Evolutionary conservation across 2,329 filamentous ascomycete species (phyloP).

Genomic region (Pseudogymnoascus sp.): DNA sequence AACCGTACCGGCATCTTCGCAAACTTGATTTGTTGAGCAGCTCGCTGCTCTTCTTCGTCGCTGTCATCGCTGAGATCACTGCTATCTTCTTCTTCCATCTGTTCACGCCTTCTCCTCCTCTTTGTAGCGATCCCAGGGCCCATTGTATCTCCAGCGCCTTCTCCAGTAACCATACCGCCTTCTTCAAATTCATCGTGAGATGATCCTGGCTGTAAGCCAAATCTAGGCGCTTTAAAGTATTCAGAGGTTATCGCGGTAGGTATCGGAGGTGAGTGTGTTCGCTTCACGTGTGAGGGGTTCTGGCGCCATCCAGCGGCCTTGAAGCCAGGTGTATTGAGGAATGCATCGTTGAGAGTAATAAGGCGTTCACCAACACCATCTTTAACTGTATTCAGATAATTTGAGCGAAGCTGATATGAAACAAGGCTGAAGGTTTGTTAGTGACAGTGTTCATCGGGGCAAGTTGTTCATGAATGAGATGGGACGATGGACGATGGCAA

Average conservation of each 20-base stretch:
- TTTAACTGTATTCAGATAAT: conserved; percentile 71
- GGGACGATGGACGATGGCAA: not conserved
- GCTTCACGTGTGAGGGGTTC: conserved; percentile 67
- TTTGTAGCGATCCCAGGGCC: conserved; percentile 60
- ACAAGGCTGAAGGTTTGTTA: conserved; percentile 51
- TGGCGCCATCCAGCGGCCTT: conserved; percentile 74
- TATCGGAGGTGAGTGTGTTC: conserved; percentile 79
- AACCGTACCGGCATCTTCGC: conserved; percentile 86
- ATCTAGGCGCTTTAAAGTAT: conserved; percentile 68
- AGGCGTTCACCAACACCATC: conserved; percentile 80
- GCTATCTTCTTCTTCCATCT: conserved; percentile 71
- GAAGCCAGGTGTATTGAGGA: conserved; percentile 73
- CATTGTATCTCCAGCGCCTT: conserved; percentile 57
- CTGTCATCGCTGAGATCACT: conserved; percentile 80
- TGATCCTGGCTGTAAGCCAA: conserved; percentile 45
- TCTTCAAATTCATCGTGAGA: conserved; percentile 65
- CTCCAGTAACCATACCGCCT: conserved; percentile 59
- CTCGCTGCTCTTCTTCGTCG: conserved; percentile 64
- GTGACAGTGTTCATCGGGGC: not conserved
- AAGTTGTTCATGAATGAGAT: not conserved
- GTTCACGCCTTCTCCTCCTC: conserved; percentile 58
- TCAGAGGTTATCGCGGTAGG: conserved; percentile 74
- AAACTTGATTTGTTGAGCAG: conserved; percentile 88
- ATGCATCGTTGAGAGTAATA: conserved; percentile 70
- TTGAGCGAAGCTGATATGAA: conserved; percentile 71